These are phyloP conservation scores for Lepidium campestre DNA, from an alignment of 441 rosid species.

Conservation along the genomic window DNA sequence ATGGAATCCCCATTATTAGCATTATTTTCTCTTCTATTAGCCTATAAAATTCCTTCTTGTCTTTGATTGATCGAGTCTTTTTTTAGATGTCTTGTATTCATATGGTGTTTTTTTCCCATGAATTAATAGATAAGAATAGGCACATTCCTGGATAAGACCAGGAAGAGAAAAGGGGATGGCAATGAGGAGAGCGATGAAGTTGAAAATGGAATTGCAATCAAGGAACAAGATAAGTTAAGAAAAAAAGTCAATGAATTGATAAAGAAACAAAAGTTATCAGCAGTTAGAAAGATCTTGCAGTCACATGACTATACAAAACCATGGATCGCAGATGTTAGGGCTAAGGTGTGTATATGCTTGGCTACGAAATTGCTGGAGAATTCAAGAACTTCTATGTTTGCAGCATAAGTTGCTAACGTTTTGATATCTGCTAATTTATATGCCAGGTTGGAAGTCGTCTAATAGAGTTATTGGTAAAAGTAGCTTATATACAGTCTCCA, in stretches of 20 bases:
- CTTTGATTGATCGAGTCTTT: neutral
- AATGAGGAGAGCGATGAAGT: constrained; percentile 31
- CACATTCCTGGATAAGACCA: constrained; percentile 73
- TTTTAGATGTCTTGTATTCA: constrained; percentile 5
- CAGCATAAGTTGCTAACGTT: constrained; percentile 5
- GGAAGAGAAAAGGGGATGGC: constrained; percentile 39
- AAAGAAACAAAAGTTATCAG: constrained; percentile 70
- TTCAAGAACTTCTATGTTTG: neutral
- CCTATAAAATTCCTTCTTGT: neutral
- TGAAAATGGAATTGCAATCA: constrained; percentile 35
- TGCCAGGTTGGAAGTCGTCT: constrained; percentile 86
- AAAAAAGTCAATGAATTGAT: constrained; percentile 65
- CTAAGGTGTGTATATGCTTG: constrained; percentile 55
- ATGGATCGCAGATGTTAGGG: constrained; percentile 71
- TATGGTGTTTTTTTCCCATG: neutral
- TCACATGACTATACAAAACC: constrained; percentile 64
- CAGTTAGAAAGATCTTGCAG: constrained; percentile 68
- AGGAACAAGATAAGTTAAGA: constrained; percentile 53
- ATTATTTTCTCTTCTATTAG: neutral
- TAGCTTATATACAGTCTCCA: constrained; percentile 86
- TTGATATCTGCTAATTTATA: constrained; percentile 14
- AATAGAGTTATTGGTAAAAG: constrained; percentile 67
- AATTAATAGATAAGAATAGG: constrained; percentile 59
- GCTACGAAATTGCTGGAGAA: constrained; percentile 4
- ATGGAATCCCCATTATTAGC: neutral